phyloP scores from a whole-genome alignment of 495 filamentous ascomycete species.

The Glutinoglossum americanum region DNA sequence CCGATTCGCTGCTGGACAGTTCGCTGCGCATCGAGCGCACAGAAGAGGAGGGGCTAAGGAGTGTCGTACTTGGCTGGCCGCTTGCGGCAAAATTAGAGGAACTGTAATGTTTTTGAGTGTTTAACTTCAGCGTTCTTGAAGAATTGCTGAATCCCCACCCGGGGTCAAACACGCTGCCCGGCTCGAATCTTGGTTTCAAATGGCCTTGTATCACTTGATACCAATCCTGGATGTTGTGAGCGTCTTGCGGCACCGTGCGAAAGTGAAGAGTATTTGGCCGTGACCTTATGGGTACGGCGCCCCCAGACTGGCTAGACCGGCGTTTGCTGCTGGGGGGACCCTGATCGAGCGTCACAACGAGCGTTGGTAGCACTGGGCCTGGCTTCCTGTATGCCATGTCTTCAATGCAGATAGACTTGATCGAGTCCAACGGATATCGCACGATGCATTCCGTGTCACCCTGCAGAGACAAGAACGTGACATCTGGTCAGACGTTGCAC shows the following conservation, averaged over 20 bases:
- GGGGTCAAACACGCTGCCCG: neutral
- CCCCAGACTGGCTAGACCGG: conserved; percentile 3
- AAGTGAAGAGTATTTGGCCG: conserved; percentile 1
- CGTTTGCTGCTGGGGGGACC: neutral
- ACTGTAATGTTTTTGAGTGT: neutral
- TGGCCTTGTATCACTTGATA: neutral
- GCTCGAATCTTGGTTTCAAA: neutral
- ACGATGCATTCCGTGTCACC: conserved; percentile 2
- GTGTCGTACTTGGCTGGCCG: neutral
- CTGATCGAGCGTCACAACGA: conserved; percentile 3
- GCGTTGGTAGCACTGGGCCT: neutral
- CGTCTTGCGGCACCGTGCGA: neutral
- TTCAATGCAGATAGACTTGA: conserved; percentile 1
- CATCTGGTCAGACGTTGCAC: neutral
- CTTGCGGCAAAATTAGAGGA: neutral
- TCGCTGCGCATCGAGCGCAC: conserved; percentile 1
- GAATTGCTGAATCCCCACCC: neutral
- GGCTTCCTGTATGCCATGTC: neutral
- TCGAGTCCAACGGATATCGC: conserved; percentile 1
- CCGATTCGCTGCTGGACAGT: conserved; percentile 3
- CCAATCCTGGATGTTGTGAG: conserved; percentile 2
- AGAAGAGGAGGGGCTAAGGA: neutral
- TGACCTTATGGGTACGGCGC: neutral
- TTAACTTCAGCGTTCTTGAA: neutral
- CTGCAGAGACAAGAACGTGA: neutral